Conservation (phyloP, 768 basidiomycete species). For the Exidia glandulosa region DNA sequence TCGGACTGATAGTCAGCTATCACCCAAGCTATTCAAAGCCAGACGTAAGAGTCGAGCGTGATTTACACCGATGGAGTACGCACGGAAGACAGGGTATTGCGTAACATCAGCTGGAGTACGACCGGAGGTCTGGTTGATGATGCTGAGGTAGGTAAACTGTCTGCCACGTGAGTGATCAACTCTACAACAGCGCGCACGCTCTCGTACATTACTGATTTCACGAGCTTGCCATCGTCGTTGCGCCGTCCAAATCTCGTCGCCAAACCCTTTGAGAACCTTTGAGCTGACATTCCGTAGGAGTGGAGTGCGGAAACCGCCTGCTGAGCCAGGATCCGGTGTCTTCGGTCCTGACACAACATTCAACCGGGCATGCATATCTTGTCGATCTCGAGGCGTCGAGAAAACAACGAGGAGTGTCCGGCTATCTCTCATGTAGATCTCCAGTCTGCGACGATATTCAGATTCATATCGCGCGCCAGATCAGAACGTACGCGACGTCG, state of each 20-base stretch:
- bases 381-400: constrained; percentile 52
- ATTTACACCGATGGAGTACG: constrained; percentile 18
- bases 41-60: neutral
- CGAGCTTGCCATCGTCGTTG: constrained; percentile 80
- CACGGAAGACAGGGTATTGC: constrained; percentile 86
- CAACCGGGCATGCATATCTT: constrained; percentile 31
- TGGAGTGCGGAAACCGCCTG: constrained; percentile 39
- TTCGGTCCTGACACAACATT: constrained; percentile 15
- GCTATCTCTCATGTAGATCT: constrained; percentile 89
- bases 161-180: constrained; percentile 1
- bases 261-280: constrained; percentile 38
- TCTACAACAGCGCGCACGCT: neutral
- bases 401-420: constrained; percentile 80
- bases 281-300: constrained; percentile 43
- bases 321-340: constrained; percentile 29
- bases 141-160: constrained; percentile 80
- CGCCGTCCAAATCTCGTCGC: constrained; percentile 58
- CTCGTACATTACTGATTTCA: constrained; percentile 79
- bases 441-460: constrained; percentile 39
- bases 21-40: constrained; percentile 62
- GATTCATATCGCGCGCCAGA: neutral
- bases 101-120: constrained; percentile 92
- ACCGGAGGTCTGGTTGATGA: constrained; percentile 86
- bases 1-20: constrained; percentile 72
- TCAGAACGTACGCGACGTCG: constrained; percentile 66